Base-by-base conservation (phyloP, 805 yeast species). In the Cyberlindnera euphorbiiphila region DNA sequence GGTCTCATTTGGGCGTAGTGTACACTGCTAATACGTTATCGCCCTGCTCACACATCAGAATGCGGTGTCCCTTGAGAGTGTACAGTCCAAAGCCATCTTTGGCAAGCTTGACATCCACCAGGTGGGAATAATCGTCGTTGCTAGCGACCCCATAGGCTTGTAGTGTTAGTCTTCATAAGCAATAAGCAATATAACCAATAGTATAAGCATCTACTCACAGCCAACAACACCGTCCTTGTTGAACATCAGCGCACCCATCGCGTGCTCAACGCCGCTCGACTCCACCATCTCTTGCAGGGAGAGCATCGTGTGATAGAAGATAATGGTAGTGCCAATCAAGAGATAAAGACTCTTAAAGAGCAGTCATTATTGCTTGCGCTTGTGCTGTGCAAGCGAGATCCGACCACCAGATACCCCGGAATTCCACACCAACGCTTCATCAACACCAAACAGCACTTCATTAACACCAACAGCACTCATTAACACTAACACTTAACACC, bases 21-120 rank as follows among this genome's bases (percentile, higher is more conserved):
- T 45, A 45, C n/a, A 45, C 45, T 9, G 42, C 46, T 12, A 45
- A 38, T 2, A 37, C 42, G 24, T 42, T 39, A 6, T 39, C 46
- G 6, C 38, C 41, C 10, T 39, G 37, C 17, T 41, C 18, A 6
- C 40, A 39, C 9, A 45, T 20, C 10, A 42, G 28, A 2, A 45
- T 25, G 9, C 39, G 35, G 22, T 41, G 34, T 13, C 45, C 46
- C 13, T 45, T 31, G 10, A 45, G 33, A 17, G 36, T 15, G 21
- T 45, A 45, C 4, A 45, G 34, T 5, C 49, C 49, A 18, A 30
- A 45, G 7, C 49, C 49, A 9, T 45, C 49, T 15, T 45, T 45
- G 15, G 44, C 42, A 3, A 42, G 39, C 25, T 45, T 45, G 26
- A 45, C 28, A 20, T 37, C 46, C n/a, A 32, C 28, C 5, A 45